Evolutionary conservation across 2,329 filamentous ascomycete species (phyloP), one percentile per base, ranked within the genome.

Genomic region (Cladosporium oxysporum): DNA sequence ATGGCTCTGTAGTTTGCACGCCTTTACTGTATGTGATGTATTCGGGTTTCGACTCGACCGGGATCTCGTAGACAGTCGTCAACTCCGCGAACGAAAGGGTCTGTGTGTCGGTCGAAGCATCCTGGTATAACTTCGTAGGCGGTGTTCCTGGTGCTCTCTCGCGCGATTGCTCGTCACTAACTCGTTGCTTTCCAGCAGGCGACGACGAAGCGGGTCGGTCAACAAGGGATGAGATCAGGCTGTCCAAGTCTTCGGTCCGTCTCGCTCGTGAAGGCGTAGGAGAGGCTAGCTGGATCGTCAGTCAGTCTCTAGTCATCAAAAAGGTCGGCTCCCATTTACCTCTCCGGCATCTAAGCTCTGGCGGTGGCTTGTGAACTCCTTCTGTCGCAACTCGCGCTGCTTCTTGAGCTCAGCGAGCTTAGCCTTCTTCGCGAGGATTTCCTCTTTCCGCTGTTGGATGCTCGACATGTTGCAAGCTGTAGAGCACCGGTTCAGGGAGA

Each of bases 21-120:
- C 89, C 93, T 81, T 97, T 98, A 84, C 91, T 98, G 83, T 99
- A 99, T 62, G 93, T 96, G 75, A 96, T 93, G 67, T 96, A 84
- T 78, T 99, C 95, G 70, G 81, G 81, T 72, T 81, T 83, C 62
- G 79, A 76, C 69, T 83, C 87, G 1, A 91, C 90, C 1, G 90
- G 88, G 69, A 88, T 91, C 78, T 97, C 93, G 79, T 90, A 93
- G 67, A 95, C 86, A 37, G 91, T 93, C 21, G 89, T 88, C 62
- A 92, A 83, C 8, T 91, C 85, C 12, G 87, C 88, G 1, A 93
- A 90, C 8, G 88, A 90, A 23, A 97, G 86, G 3, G 88, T 90
- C 74, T 94, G 92, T 18, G 85, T 84, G 41, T 84, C 82, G 62
- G 81, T 80, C 8, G 81, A 81, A 65, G 69, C 70, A 67, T 75